Conservation (phyloP, 768 basidiomycete species). For the Scleroderma bovista region DNA sequence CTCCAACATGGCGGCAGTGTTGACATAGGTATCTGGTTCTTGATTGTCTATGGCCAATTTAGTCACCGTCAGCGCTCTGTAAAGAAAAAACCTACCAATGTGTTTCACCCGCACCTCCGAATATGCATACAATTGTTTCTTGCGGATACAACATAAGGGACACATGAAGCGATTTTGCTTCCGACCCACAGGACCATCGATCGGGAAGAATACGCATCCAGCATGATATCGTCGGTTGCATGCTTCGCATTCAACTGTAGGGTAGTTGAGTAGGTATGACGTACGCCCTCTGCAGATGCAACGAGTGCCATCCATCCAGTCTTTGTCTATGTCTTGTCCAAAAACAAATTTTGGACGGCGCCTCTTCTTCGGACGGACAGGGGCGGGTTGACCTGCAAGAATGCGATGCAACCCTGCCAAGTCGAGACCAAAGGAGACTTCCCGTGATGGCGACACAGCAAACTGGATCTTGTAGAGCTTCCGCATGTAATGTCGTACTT, state of each 20-base stretch:
- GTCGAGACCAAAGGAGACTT: conserved; percentile 78
- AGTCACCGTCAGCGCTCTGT: conserved; percentile 2
- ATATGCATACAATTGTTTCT: conserved; percentile 63
- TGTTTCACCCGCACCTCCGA: conserved; percentile 74
- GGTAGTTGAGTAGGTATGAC: conserved; percentile 52
- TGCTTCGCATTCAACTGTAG: conserved; percentile 58
- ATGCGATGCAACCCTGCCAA: conserved; percentile 79
- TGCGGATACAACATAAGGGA: conserved; percentile 73
- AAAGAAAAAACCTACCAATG: conserved; percentile 38
- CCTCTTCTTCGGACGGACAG: conserved; percentile 51
- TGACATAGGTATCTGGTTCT: conserved; percentile 58
- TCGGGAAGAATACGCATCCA: conserved; percentile 69
- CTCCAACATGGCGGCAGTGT: conserved; percentile 70
- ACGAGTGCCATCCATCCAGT: conserved; percentile 70
- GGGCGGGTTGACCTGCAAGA: conserved; percentile 59
- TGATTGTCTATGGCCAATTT: conserved; percentile 33
- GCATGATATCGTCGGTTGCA: conserved; percentile 68
- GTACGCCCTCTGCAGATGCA: conserved; percentile 78
- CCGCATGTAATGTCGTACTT: conserved; percentile 87
- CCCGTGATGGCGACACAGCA: conserved; percentile 76
- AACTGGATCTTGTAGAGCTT: conserved; percentile 88
- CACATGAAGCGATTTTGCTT: conserved; percentile 50
- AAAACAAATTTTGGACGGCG: conserved; percentile 59
- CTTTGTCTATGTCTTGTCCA: conserved; percentile 68
- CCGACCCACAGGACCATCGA: conserved; percentile 34